Base-by-base conservation (phyloP, 495 filamentous ascomycete species). In the Xanthoparmelia taractica region DNA sequence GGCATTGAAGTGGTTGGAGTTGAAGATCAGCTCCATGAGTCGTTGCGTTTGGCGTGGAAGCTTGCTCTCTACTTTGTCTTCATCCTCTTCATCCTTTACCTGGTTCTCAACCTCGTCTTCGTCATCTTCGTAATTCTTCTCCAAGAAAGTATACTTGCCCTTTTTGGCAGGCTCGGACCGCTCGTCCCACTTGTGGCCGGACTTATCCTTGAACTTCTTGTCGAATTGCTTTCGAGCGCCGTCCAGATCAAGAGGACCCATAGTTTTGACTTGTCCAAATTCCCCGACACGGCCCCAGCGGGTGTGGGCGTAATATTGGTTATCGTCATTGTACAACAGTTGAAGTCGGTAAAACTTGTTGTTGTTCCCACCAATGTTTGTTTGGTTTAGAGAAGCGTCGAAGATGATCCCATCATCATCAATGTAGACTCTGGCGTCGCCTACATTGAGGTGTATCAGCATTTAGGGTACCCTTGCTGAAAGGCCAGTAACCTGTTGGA, bases 241-340 rank as follows among this genome's bases (percentile, higher is more conserved):
- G 0, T 65, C 63, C 10, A 87, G 66, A 23, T 64, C 56, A 13
- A 77, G 75, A 36, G 71, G 38, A 3, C 75, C 77, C 4, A 87
- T 66, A 23, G 77, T 61, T 2, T 79, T 77, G 10, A 70, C 79
- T 67, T 89, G 84, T 4, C 90, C 90, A 38, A 59, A 67, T 62
- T 92, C 88, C 0, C 90, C 91, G 11, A 93, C 89, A 20, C 90
- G 81, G 15, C 91, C 91, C 87, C 86, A 93, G 18, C 87, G 81
- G 2, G 84, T 89, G 85, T 86, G 89, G 8, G 81, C 80, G 27
- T 74, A 65, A 73, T 77, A 87, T 8, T 43, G 54, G 12, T 63
- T 55, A 18, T 60, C 58, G 18, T 48, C 45, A 13, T 64, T 55
- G 45, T 58, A 41, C n/a, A 70, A 29, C 11, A 70, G 52, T 34